Percentiles rank a stretch among this genome's conserved stretches.
Evolutionary conservation across 768 basidiomycete species (phyloP).

Genomic region (Dendrothele bispora): DNA sequence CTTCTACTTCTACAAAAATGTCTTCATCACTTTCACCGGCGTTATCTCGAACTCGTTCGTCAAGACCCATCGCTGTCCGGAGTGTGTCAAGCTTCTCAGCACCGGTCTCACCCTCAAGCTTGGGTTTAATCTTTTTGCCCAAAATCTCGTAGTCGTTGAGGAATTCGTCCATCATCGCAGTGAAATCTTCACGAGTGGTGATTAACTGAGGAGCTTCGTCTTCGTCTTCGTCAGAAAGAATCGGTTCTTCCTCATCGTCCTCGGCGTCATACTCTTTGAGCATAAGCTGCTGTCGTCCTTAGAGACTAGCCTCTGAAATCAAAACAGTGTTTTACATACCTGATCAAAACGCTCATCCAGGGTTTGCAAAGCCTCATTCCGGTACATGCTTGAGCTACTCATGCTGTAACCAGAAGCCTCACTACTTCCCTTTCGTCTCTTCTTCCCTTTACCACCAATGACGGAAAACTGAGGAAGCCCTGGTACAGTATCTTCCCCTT

Average conservation of each 20-base stretch:
- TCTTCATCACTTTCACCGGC: slow-evolving; percentile 46
- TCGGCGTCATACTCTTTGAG: slow-evolving; percentile 77
- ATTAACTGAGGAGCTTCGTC: slow-evolving; percentile 75
- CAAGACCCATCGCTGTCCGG: slow-evolving; percentile 74
- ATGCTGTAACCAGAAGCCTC: slow-evolving; percentile 95
- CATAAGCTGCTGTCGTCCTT: slow-evolving; percentile 72
- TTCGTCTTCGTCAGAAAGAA: slow-evolving; percentile 34
- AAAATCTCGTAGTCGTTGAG: slow-evolving; percentile 87
- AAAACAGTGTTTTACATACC: too few species aligned
- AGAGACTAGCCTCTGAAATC: too few species aligned
- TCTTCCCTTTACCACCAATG: slow-evolving; percentile 70
- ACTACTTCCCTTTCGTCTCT: slow-evolving; percentile 70
- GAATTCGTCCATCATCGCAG: slow-evolving; percentile 90
- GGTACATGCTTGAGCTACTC: slow-evolving; percentile 95
- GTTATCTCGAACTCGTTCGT: slow-evolving; percentile 51
- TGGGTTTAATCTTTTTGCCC: slow-evolving; percentile 81
- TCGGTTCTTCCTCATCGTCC: slow-evolving; percentile 44
- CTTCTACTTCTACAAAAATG: slow-evolving; percentile 45
- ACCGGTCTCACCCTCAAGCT: slow-evolving; percentile 70
- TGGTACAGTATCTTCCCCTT: slow-evolving; percentile 80
- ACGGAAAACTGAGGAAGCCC: slow-evolving; percentile 75
- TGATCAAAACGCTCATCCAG: slow-evolving; percentile 95
- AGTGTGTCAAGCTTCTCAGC: slow-evolving; percentile 80
- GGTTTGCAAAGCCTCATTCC: slow-evolving; percentile 84
- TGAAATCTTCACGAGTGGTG: slow-evolving; percentile 86